A percentile compares a stretch with the other conserved stretches of the same genome.
These are phyloP conservation scores for Letharia columbiana DNA, from an alignment of 495 filamentous ascomycete genomes.

Conservation along the genomic window DNA sequence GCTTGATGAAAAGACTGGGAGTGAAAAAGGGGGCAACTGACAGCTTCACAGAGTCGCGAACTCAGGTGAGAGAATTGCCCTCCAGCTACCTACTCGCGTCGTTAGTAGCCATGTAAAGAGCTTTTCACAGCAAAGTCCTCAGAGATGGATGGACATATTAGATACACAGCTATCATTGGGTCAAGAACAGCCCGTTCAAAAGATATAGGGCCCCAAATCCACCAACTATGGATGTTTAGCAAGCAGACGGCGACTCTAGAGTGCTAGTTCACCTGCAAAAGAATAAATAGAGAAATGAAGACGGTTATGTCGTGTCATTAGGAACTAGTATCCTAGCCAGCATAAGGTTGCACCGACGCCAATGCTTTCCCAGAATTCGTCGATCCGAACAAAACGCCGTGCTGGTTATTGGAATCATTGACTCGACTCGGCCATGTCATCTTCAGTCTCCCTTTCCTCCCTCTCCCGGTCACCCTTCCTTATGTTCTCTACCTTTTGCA, in stretches of 20 bases:
- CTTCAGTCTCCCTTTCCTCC: conserved; percentile 17
- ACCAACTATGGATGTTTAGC: not conserved
- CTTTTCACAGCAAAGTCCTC: not conserved
- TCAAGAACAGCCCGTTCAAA: not conserved
- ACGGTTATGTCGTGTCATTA: not conserved
- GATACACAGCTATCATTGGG: not conserved
- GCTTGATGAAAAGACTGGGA: not conserved
- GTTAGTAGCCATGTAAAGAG: not conserved
- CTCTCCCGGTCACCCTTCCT: conserved; percentile 19
- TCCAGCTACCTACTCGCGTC: not conserved
- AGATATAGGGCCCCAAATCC: not conserved
- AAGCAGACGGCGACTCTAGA: not conserved
- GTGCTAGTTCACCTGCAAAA: not conserved
- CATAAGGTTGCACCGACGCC: not conserved
- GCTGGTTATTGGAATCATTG: not conserved
- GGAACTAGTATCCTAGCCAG: not conserved
- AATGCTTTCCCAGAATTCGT: not conserved
- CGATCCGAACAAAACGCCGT: not conserved
- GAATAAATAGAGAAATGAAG: not conserved
- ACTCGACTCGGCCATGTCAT: conserved; percentile 8
- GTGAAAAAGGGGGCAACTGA: not conserved
- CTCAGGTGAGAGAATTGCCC: not conserved
- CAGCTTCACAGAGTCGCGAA: not conserved
- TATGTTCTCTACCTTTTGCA: conserved; percentile 14
- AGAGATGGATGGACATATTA: not conserved